These are phyloP conservation scores for Annulohypoxylon bovei DNA, from an alignment of 495 filamentous ascomycete genomes.

Conservation along the genomic window DNA sequence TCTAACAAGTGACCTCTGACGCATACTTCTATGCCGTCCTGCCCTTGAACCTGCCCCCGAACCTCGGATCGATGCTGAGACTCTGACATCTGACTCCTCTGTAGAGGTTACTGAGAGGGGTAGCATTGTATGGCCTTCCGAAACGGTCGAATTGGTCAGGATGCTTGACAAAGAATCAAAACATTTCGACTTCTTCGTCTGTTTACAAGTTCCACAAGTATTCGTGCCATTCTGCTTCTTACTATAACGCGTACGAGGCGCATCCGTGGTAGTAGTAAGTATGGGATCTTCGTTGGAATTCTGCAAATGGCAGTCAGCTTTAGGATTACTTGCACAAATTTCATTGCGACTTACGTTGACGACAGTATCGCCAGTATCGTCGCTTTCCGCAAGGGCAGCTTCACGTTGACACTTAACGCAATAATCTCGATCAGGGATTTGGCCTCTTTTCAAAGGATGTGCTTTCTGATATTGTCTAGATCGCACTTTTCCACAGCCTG, in stretches of 20 bases:
- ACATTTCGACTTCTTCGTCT: not conserved
- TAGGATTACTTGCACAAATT: not conserved
- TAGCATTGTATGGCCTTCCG: not conserved
- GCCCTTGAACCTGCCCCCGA: too few species aligned
- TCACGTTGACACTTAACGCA: conserved; percentile 32
- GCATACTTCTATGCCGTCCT: too few species aligned
- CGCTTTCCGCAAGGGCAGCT: conserved; percentile 8
- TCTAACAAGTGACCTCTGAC: not conserved
- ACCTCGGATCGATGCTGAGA: not conserved
- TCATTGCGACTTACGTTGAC: not conserved
- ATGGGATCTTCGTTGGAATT: not conserved
- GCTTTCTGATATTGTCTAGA: conserved; percentile 31
- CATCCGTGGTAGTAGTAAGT: not conserved
- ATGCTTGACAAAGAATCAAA: not conserved
- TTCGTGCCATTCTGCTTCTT: conserved; percentile 5
- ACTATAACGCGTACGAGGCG: not conserved
- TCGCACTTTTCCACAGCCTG: conserved; percentile 37
- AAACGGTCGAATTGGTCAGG: not conserved
- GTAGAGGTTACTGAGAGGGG: conserved; percentile 1
- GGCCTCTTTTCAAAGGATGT: conserved; percentile 38
- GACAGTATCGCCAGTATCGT: not conserved
- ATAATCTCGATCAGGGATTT: conserved; percentile 36
- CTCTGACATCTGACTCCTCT: conserved; percentile 13
- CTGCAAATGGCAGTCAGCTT: conserved; percentile 26
- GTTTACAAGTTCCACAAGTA: not conserved